These are phyloP conservation scores for Monosporozyma siamensis DNA, from an alignment of 805 yeast species.

Conservation along the genomic window DNA sequence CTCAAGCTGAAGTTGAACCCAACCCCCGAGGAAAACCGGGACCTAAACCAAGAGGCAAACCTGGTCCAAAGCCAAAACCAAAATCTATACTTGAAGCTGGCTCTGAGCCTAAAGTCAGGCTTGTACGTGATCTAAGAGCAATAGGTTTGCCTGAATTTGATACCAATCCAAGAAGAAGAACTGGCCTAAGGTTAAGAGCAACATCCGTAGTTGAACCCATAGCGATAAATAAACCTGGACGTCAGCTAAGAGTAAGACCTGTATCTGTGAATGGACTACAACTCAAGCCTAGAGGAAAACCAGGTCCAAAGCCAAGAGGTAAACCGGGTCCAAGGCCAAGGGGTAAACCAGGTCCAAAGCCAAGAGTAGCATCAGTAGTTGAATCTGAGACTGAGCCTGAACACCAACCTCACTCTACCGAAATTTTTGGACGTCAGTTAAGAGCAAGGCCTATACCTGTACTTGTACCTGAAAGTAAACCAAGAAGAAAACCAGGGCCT, in stretches of 20 bases:
- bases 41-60: neutral
- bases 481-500: neutral
- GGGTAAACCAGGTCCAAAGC: neutral
- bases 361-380: no score
- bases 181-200: constrained; percentile 1
- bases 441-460: no score
- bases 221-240: neutral
- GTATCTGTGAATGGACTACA: no score
- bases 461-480: no score
- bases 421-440: no score
- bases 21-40: neutral
- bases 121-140: no score
- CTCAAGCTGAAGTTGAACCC: neutral
- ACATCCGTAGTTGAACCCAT: neutral
- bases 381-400: neutral
- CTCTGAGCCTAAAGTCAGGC: neutral
- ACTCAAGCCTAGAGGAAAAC: neutral
- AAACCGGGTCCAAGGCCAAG: neutral
- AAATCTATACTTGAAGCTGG: neutral
- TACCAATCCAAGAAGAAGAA: neutral
- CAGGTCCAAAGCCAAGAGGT: no score
- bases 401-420: no score
- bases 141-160: no score
- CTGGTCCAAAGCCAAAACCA: neutral
- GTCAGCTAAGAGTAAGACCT: neutral